phyloP scores from a whole-genome alignment of 441 rosid genomes.

The Gossypium laxum region DNA sequence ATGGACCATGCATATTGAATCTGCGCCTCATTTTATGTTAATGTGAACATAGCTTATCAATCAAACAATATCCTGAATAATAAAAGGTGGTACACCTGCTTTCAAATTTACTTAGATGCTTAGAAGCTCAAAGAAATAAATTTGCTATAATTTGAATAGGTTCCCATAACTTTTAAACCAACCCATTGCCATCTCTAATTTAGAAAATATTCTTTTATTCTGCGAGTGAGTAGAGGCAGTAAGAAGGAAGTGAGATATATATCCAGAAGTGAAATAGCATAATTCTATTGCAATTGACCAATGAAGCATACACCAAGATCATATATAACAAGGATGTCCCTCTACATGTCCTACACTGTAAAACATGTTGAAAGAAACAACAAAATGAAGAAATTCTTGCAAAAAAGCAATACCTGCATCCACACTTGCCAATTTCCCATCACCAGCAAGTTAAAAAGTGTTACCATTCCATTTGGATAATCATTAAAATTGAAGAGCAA shows the following conservation, averaged over 20 bases:
- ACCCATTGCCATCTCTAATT: not conserved
- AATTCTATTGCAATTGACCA: not conserved
- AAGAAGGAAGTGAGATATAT: not conserved
- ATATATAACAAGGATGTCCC: not conserved
- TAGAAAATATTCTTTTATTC: not conserved
- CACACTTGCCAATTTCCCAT: conserved; percentile 88
- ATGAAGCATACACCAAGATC: not conserved
- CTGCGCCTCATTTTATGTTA: not conserved
- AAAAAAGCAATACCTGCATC: conserved; percentile 62
- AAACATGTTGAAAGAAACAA: not conserved
- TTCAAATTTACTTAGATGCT: not conserved
- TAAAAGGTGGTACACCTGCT: not conserved
- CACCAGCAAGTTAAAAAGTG: conserved; percentile 84
- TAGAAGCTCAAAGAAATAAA: not conserved
- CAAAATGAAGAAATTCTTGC: not conserved
- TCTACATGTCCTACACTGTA: not conserved
- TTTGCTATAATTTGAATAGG: not conserved
- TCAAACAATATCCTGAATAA: not conserved
- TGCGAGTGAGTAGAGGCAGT: not conserved
- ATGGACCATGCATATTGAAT: not conserved
- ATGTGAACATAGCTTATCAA: not conserved
- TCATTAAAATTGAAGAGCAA: conserved; percentile 84
- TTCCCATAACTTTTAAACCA: not conserved
- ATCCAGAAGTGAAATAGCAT: not conserved
- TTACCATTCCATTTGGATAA: conserved; percentile 96